phyloP scores from a whole-genome alignment of 2,329 filamentous ascomycete genomes.

The Sclerotinia trifoliorum region DNA sequence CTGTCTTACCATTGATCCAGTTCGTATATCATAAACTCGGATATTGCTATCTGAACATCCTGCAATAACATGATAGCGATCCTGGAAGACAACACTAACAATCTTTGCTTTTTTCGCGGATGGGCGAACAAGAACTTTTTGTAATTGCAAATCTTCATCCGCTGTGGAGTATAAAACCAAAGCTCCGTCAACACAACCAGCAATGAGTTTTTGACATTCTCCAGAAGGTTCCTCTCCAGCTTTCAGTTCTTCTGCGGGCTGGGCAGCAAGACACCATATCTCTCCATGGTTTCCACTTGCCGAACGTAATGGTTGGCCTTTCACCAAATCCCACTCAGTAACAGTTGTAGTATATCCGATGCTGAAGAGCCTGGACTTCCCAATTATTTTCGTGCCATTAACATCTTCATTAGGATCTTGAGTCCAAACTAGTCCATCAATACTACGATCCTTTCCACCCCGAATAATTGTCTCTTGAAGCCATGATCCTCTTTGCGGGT shows the following conservation, averaged over 20 bases:
- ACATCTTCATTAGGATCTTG: constrained; percentile 74
- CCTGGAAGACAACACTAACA: constrained; percentile 88
- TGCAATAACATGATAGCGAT: constrained; percentile 76
- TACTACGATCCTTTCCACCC: constrained; percentile 79
- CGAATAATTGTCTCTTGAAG: constrained; percentile 83
- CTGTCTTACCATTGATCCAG: constrained; percentile 70
- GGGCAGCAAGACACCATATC: constrained; percentile 92
- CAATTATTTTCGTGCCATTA: constrained; percentile 59
- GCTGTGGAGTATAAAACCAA: constrained; percentile 84
- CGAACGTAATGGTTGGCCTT: constrained; percentile 73
- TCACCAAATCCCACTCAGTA: constrained; percentile 91
- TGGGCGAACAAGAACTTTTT: constrained; percentile 71
- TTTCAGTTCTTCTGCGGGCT: constrained; percentile 52
- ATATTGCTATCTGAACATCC: constrained; percentile 98
- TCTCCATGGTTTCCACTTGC: constrained; percentile 92
- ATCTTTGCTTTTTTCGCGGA: constrained; percentile 84
- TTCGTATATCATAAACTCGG: constrained; percentile 82
- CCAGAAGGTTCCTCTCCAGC: constrained; percentile 40
- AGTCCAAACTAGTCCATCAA: constrained; percentile 90
- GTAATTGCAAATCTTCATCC: constrained; percentile 78
- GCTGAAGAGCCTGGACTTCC: constrained; percentile 85
- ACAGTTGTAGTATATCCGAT: constrained; percentile 91
- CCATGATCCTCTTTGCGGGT: constrained; percentile 73
- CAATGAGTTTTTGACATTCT: constrained; percentile 65
- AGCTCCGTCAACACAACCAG: constrained; percentile 87